A percentile compares a stretch with the other conserved stretches of the same genome.
phyloP scores from a whole-genome alignment of 163 green algal species.

The Chloromonas sp. region DNA sequence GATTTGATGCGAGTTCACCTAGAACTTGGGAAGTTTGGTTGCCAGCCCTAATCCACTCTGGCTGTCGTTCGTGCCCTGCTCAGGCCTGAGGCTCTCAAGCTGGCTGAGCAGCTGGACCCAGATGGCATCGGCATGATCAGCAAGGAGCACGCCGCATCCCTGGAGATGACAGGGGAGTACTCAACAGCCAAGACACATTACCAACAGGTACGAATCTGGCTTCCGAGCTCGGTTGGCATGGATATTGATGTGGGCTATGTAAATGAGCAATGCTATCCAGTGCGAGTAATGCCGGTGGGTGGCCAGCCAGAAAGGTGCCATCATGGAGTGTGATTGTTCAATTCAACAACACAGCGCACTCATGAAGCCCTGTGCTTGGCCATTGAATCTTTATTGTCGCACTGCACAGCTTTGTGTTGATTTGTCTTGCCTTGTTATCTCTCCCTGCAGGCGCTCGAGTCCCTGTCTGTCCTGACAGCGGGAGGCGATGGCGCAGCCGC shows the following conservation, averaged over 20 bases:
- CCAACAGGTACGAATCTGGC: conserved; percentile 32
- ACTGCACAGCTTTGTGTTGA: not conserved
- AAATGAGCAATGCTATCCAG: not conserved
- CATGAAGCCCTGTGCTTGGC: no score
- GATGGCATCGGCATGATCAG: conserved; percentile 39
- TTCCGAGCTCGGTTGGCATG: not conserved
- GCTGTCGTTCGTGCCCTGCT: no score
- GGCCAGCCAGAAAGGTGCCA: not conserved
- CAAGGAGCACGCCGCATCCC: conserved; percentile 53
- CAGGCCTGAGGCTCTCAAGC: conserved; percentile 49
- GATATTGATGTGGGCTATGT: not conserved
- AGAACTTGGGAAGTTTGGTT: no score
- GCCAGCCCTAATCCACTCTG: no score
- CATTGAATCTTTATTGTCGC: no score
- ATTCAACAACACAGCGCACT: not conserved
- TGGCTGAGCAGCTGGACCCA: conserved; percentile 57
- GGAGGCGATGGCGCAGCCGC: not conserved
- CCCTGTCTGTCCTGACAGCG: conserved; percentile 9
- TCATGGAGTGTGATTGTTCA: not conserved
- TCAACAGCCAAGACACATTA: conserved; percentile 51
- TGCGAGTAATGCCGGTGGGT: no score
- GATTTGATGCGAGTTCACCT: no score
- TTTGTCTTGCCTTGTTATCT: not conserved
- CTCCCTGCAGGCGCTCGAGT: conserved; percentile 17
- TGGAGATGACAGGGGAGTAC: conserved; percentile 58